phyloP scores from a whole-genome alignment of 2,329 filamentous ascomycete genomes.

The Parastagonospora nodorum region DNA sequence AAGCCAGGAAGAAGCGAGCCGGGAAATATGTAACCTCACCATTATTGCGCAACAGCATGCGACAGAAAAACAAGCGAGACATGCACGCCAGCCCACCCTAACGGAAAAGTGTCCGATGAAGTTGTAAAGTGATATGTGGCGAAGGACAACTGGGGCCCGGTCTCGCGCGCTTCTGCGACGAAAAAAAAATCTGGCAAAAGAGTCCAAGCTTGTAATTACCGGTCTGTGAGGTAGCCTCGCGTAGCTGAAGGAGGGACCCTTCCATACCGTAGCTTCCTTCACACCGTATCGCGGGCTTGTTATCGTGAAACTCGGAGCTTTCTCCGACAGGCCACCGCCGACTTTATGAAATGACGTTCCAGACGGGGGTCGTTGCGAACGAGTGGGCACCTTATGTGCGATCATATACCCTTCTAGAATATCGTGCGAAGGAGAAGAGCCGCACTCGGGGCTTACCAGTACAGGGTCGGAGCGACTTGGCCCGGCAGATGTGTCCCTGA shows the following conservation, averaged over 20 bases:
- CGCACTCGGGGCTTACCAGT: background rate
- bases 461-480: background rate
- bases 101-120: background rate
- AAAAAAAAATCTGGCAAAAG: background rate
- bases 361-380: background rate
- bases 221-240: background rate
- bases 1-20: background rate
- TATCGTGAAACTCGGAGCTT: background rate
- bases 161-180: background rate
- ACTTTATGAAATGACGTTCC: background rate
- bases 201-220: background rate
- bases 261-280: background rate
- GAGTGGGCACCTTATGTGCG: conserved; percentile 5
- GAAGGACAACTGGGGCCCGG: too few relatives aligned
- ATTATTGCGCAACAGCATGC: background rate
- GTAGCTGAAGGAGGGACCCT: background rate
- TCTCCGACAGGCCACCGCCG: background rate
- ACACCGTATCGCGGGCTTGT: background rate
- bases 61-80: background rate
- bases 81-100: background rate
- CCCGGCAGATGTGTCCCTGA: background rate
- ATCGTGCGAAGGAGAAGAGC: background rate
- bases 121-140: background rate
- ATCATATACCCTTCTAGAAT: conserved; percentile 10
- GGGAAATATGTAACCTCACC: background rate